phyloP scores from a whole-genome alignment of 306 rosid genomes.

The Quercus aquifolioides region DNA sequence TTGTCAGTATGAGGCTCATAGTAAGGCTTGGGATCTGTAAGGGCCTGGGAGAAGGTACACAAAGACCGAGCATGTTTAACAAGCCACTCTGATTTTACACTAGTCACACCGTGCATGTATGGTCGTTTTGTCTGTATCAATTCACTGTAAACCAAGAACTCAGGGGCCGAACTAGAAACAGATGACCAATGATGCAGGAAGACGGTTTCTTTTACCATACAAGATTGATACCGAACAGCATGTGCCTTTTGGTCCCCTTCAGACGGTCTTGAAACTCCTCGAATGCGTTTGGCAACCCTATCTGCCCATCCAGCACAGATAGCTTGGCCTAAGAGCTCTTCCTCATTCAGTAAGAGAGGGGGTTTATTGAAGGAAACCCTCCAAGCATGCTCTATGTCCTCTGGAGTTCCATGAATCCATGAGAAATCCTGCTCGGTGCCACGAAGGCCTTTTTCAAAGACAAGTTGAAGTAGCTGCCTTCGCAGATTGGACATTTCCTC shows the following conservation, averaged over 20 bases:
- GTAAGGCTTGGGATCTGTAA: conserved; percentile 57
- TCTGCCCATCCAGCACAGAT: conserved; percentile 99
- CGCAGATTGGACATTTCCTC: conserved; percentile 91
- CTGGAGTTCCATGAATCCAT: conserved; percentile 62
- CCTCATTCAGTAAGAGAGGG: conserved; percentile 69
- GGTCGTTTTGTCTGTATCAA: conserved; percentile 65
- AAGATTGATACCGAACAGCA: conserved; percentile 60
- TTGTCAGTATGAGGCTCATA: conserved; percentile 64
- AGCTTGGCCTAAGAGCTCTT: conserved; percentile 75
- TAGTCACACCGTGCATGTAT: conserved; percentile 87
- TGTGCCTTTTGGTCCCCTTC: conserved; percentile 42
- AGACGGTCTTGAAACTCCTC: conserved; percentile 40
- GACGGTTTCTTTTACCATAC: conserved; percentile 64
- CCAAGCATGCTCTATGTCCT: conserved; percentile 69
- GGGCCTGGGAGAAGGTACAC: conserved; percentile 61
- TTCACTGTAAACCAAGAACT: conserved; percentile 87
- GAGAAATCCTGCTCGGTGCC: conserved; percentile 53
- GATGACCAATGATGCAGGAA: conserved; percentile 75
- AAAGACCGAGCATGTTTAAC: conserved; percentile 68
- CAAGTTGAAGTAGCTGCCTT: conserved; percentile 68
- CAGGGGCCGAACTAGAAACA: conserved; percentile 62
- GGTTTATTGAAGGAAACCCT: conserved; percentile 42
- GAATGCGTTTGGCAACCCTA: conserved; percentile 77
- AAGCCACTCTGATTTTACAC: conserved; percentile 80
- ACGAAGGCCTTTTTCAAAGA: conserved; percentile 48